Base-by-base conservation (phyloP, 2,329 filamentous ascomycete genomes). In the Rhinocladiella mackenziei region DNA sequence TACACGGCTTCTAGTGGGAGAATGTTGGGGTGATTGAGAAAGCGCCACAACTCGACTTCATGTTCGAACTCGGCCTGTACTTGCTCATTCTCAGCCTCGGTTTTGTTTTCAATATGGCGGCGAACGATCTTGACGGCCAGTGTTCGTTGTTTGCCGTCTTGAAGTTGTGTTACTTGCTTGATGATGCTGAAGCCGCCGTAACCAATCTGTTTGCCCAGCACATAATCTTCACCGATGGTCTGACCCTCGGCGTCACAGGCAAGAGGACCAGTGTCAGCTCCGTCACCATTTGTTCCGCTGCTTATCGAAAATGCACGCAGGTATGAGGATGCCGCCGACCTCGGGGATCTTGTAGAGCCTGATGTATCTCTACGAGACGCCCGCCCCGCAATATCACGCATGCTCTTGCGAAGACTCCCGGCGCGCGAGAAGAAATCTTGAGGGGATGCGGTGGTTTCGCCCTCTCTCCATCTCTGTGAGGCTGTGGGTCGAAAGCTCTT, bases 31-130 rank as follows among this genome's bases (percentile, higher is more conserved):
- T 84, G 79, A 43, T 74, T 74, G 31, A 84, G 65, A 56, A 79
- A 80, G 33, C 81, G 73, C 81, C 81, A 84, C 29, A 84, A 74
- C 31, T 77, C 73, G 33, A 84, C 77, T 65, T 84, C 81, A 50
- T 83, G 81, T 56, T 84, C 81, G 48, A 84, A 81, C 52, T 83
- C 77, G 8, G 78, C 76, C 58, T 84, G 81, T 9, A 79, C 72
- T 51, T 75, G 73, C 29, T 84, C 81, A 51, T 83, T 83, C 54
- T 83, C 78, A 13, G 66, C 62, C 50, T 83, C 80, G 19, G 68
- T 71, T 51, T 73, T 75, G 41, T 74, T 71, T 8, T 65, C 60
- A 15, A 80, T 67, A 37, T 74, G 68, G 57, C 81, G 82, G 50
- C 74, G 78, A 13, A 84, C 79, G 53, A 84, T 81, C 60, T 84